phyloP scores from a whole-genome alignment of 2,329 filamentous ascomycete species.

The Pseudocercospora ulei region DNA sequence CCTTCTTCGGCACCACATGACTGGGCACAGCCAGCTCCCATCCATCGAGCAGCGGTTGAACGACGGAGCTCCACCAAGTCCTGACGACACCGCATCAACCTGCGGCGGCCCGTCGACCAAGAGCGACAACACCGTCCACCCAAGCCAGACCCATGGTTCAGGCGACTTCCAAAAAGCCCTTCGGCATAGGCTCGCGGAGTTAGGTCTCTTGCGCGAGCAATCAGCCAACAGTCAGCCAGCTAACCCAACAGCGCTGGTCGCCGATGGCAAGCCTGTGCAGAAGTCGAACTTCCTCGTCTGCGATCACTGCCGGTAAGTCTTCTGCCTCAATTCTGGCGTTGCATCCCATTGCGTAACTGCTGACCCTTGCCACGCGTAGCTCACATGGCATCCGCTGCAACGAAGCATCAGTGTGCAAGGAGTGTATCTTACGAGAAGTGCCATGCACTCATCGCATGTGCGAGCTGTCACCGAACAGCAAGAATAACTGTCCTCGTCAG shows the following conservation, averaged over 20 bases:
- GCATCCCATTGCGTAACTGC: background rate
- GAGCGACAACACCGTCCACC: slow-evolving; percentile 4
- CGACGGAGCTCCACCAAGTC: background rate
- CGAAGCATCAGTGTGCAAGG: slow-evolving; percentile 21
- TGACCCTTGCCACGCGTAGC: slow-evolving; percentile 9
- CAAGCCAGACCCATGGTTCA: too few relatives aligned
- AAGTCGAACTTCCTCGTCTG: slow-evolving; percentile 19
- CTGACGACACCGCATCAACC: background rate
- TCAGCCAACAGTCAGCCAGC: slow-evolving; percentile 5
- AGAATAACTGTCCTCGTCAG: slow-evolving; percentile 15
- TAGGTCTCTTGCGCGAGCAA: slow-evolving; percentile 16
- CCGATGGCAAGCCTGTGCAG: slow-evolving; percentile 6
- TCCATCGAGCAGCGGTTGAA: slow-evolving; percentile 1
- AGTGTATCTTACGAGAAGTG: slow-evolving; percentile 19
- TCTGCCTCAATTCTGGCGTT: background rate
- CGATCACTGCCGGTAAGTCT: slow-evolving; percentile 18
- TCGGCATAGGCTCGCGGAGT: slow-evolving; percentile 11
- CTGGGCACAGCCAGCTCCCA: background rate
- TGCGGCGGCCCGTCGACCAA: slow-evolving; percentile 4
- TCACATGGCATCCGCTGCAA: slow-evolving; percentile 21
- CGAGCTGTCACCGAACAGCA: slow-evolving; percentile 15
- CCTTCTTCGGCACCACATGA: slow-evolving; percentile 8
- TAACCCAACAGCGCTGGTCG: background rate
- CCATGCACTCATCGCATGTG: slow-evolving; percentile 19
- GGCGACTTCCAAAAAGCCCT: slow-evolving; percentile 11